phyloP scores from a whole-genome alignment of 305 asterid genomes.

The Fraxinus angustifolia region DNA sequence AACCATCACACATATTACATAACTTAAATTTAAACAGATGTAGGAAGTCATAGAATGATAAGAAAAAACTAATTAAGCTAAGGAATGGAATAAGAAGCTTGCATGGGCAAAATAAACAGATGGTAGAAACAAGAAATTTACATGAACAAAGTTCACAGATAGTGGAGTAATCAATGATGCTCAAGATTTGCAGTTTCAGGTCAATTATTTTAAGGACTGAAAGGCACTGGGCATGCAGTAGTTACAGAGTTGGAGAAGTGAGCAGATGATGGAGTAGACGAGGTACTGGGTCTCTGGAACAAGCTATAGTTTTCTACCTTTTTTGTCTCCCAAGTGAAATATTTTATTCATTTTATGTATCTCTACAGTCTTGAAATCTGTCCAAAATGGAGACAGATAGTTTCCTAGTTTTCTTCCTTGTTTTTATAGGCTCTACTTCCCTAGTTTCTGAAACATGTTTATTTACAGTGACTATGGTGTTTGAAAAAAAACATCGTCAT shows the following conservation, averaged over 20 bases:
- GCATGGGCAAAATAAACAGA: neutral
- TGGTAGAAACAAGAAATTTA: neutral
- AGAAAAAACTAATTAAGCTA: neutral
- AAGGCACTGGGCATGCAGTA: neutral
- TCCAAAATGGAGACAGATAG: neutral
- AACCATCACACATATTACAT: neutral
- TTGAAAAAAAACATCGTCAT: neutral
- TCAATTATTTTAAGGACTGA: neutral
- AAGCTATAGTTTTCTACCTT: neutral
- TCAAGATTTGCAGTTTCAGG: neutral
- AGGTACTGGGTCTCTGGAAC: neutral
- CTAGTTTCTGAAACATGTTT: neutral
- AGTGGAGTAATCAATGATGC: neutral
- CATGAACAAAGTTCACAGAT: neutral
- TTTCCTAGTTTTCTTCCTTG: neutral
- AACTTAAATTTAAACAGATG: neutral
- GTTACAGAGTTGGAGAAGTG: neutral
- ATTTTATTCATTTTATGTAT: neutral
- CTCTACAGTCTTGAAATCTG: neutral
- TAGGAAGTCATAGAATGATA: neutral
- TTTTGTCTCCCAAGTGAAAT: neutral
- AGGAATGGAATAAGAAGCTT: neutral
- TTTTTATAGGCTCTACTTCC: neutral
- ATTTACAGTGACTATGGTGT: neutral
- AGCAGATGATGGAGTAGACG: neutral